Evolutionary conservation across 768 basidiomycete species (phyloP).

Genomic region (Epithele typhae): DNA sequence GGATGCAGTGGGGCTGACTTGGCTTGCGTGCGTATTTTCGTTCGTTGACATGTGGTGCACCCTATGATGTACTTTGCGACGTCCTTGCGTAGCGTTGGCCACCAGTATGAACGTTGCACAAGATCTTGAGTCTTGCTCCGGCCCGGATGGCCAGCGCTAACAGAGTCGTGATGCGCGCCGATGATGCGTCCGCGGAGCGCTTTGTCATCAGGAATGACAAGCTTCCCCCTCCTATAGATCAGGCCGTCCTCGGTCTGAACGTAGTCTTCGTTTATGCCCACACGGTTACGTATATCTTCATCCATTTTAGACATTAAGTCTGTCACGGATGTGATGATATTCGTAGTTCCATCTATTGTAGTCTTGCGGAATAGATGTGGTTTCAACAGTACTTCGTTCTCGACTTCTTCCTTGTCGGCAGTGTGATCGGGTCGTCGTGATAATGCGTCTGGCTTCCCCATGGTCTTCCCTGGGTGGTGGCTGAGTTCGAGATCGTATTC

Average conservation of each 20-base stretch:
- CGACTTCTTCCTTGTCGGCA: not conserved
- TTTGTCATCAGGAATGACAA: not conserved
- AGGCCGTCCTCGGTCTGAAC: slow-evolving; percentile 22
- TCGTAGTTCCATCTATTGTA: not conserved
- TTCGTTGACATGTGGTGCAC: slow-evolving; percentile 25
- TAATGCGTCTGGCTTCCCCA: slow-evolving; percentile 5
- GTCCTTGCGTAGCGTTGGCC: slow-evolving; percentile 20
- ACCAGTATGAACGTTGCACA: slow-evolving; percentile 21
- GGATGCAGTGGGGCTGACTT: slow-evolving; percentile 1
- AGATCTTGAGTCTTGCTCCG: slow-evolving; percentile 19
- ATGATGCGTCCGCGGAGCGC: not conserved
- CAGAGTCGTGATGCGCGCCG: slow-evolving; percentile 20
- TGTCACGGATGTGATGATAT: no score
- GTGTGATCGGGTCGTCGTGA: not conserved
- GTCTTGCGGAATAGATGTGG: not conserved
- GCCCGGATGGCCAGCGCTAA: slow-evolving; percentile 24
- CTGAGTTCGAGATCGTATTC: slow-evolving; percentile 15
- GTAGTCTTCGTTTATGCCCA: slow-evolving; percentile 19
- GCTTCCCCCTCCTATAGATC: slow-evolving; percentile 11
- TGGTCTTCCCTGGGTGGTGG: slow-evolving; percentile 4
- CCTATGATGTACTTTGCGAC: slow-evolving; percentile 21
- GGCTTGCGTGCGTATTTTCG: slow-evolving; percentile 15
- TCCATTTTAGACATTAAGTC: not conserved
- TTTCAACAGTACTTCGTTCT: not conserved
- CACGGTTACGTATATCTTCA: slow-evolving; percentile 22